A percentile compares a stretch with the other conserved stretches of the same genome.
Conservation (phyloP, 1,284 basidiomycete species). For the Ceratobasidium sp. region DNA sequence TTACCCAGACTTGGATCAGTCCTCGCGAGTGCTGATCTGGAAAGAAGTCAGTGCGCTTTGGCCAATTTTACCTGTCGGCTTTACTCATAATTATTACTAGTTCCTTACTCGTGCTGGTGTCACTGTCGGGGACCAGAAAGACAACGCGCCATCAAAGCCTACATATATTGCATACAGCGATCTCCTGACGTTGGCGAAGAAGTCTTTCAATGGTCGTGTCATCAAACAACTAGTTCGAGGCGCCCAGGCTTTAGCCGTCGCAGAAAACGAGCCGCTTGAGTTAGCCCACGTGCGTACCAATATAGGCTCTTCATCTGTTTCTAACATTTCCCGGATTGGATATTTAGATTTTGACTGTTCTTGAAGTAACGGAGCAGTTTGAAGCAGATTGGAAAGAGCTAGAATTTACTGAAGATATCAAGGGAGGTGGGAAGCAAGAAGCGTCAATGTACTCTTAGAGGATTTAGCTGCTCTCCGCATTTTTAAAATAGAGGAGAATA, state of each 20-base stretch:
- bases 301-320: too few relatives aligned
- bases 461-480: too few relatives aligned
- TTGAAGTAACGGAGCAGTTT: slow-evolving; percentile 71
- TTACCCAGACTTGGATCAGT: slow-evolving; percentile 63
- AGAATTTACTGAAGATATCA: slow-evolving; percentile 34
- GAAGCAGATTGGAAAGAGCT: slow-evolving; percentile 56
- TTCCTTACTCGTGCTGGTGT: slow-evolving; percentile 64
- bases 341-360: slow-evolving; percentile 63
- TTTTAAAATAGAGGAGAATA: too few relatives aligned
- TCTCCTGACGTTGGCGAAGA: slow-evolving; percentile 59
- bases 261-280: slow-evolving; percentile 55
- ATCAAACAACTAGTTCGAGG: slow-evolving; percentile 73
- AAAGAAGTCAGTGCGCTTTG: slow-evolving; percentile 50
- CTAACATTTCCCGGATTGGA: too few relatives aligned
- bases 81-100: neutral
- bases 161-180: slow-evolving; percentile 56
- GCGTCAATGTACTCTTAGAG: too few relatives aligned
- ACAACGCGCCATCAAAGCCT: neutral
- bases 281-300: slow-evolving; percentile 15
- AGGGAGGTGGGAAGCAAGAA: neutral
- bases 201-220: slow-evolving; percentile 67
- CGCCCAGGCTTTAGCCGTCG: slow-evolving; percentile 65
- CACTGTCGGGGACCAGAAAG: slow-evolving; percentile 44
- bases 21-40: slow-evolving; percentile 66
- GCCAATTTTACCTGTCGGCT: neutral